Percentiles rank a stretch among this genome's conserved stretches.
Evolutionary conservation across 371 early-diverging fungal genomes (phyloP).

Genomic region (Phascolomyces articulosus): DNA sequence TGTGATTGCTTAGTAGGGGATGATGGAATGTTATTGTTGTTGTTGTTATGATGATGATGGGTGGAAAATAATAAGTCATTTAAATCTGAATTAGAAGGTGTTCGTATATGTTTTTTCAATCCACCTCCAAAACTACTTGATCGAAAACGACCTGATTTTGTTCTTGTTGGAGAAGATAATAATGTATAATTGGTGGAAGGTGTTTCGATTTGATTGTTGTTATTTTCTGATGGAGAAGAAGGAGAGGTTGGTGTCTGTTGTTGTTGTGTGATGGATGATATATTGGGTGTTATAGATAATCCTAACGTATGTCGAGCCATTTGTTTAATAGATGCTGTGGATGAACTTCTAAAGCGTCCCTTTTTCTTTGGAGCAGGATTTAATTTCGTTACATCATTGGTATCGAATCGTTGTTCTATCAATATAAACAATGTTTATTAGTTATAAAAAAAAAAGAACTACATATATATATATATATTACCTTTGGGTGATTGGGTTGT

Average conservation of each 20-base stretch:
- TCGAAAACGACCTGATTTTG: constrained; percentile 6
- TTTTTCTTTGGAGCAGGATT: constrained; percentile 4
- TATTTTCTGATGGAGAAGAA: no score
- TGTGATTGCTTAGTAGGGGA: neutral
- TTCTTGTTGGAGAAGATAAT: neutral
- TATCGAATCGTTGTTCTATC: no score
- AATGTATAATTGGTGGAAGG: neutral
- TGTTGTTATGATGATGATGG: no score
- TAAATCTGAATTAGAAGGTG: neutral
- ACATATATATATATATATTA: no score
- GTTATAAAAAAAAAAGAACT: no score
- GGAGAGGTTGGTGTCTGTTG: no score
- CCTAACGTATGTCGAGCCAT: constrained; percentile 13
- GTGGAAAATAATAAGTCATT: neutral
- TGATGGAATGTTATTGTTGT: neutral
- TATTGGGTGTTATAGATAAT: neutral
- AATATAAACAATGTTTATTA: no score
- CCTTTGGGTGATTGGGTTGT: neutral
- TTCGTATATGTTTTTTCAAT: neutral
- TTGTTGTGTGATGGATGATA: neutral
- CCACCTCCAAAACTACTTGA: constrained; percentile 11
- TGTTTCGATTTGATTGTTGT: no score
- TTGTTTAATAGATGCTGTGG: constrained; percentile 18
- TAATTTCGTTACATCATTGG: neutral
- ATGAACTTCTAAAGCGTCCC: constrained; percentile 19